These are phyloP conservation scores for Phaseolus coccineus DNA, from an alignment of 331 rosid species.

Conservation along the genomic window DNA sequence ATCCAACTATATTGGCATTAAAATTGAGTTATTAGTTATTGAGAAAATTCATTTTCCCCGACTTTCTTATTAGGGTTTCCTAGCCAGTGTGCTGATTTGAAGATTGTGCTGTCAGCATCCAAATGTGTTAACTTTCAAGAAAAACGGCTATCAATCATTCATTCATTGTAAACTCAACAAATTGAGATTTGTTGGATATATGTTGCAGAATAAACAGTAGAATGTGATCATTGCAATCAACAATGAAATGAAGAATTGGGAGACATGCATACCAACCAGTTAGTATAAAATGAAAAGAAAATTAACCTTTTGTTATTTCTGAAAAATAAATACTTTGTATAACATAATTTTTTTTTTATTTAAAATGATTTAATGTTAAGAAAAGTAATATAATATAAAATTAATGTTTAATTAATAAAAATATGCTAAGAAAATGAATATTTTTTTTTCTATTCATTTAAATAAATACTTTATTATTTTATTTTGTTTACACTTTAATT, in stretches of 20 bases:
- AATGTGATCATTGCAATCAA: neutral
- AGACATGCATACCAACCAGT: neutral
- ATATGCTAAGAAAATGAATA: too few species aligned
- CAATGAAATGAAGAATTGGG: neutral
- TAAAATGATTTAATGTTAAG: too few species aligned
- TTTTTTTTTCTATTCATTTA: too few species aligned
- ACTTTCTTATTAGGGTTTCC: neutral
- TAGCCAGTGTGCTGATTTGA: neutral
- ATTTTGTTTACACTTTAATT: too few species aligned
- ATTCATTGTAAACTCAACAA: neutral
- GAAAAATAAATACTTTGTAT: too few species aligned
- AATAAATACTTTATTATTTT: too few species aligned
- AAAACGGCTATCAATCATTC: neutral
- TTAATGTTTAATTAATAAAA: too few species aligned
- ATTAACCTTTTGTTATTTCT: too few species aligned
- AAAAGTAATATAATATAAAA: too few species aligned
- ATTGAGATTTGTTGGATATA: neutral
- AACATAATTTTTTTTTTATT: too few species aligned
- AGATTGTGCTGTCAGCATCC: constrained; percentile 9
- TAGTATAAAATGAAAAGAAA: too few species aligned
- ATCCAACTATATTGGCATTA: neutral
- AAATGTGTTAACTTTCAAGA: neutral
- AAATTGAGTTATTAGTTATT: neutral
- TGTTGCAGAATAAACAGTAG: neutral
- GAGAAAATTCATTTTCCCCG: neutral